Evolutionary conservation across 129 eudicot species (phyloP), one percentile per base, ranked within the genome.

Genomic region (Ambrosia artemisiifolia): DNA sequence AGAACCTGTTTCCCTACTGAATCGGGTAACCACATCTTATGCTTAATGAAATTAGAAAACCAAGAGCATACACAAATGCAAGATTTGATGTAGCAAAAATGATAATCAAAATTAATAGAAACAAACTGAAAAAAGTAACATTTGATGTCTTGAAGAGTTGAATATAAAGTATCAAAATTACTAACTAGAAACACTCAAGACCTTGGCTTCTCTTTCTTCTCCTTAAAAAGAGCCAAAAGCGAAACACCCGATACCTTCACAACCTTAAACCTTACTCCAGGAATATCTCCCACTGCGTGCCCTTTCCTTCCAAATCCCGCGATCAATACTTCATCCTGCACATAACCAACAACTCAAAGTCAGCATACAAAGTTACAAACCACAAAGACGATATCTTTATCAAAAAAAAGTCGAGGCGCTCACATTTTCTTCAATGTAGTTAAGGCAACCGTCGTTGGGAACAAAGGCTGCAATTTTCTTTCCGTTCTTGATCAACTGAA

Each of bases 241-340:
- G 85, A 83, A 3, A 83, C 88, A 33, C 88, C 88, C 4, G 88
- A 80, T 6, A 83, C 88, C 85, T 83, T 83, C 42, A 85, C 82
- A 70, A 78, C 84, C 64, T 85, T 82, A 20, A 85, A 79, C 34
- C 89, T 77, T 38, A 83, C 84, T 50, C 88, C 88, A 3, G 88
- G 88, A 80, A 83, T 83, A 80, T 83, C 87, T 75, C 87, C 87
- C 40, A 83, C 87, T 3, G 87, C 87, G 36, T 83, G 87, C 42
- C 87, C 86, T 54, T 70, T 82, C 0, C 82, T 76, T 17, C 86
- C 83, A 5, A 81, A 75, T 72, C 86, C 85, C 7, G 80, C 83
- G 55, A 79, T 78, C 77, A 79, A 78, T 33, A 74, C 83, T 75
- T 77, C 78, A 32, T 72, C 79, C 82, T 71, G 81, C 43, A 7